Base-by-base conservation (phyloP, 257 asterid species). In the Apocynum venetum region DNA sequence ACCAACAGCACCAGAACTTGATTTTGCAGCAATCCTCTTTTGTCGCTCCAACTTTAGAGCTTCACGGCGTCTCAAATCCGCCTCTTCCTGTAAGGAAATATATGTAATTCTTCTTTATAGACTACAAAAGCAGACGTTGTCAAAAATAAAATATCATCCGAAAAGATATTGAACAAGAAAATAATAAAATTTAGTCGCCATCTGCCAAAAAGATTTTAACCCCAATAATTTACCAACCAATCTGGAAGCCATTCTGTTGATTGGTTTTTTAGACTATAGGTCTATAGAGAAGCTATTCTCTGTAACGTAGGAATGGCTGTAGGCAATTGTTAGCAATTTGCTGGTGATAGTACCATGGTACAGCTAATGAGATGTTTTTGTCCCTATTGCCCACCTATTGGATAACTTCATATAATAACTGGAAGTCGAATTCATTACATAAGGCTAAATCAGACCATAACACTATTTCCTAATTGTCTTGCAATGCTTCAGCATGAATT, bases 21-120 rank as follows among this genome's bases (percentile, higher is more conserved):
- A 89, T 88, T 91, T 88, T 61, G 95, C 87, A 71, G 94, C 93
- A 78, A 90, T 93, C 83, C 98, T 89, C 87, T 85, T 92, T 85
- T 92, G 97, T 81, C 98, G 87, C 85, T 90, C 93, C 82, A 82
- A 79, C 86, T 90, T 93, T 73, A 93, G 76, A 78, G 94, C 89
- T 89, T 92, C 98, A 56, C 92, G 87, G 76, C 97, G 88, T 85
- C 83, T 90, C 51, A 78, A 77, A 76, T 92, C 93, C 61, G 83
- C 96, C 75, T 85, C 97, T 71, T 93, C 98, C 98, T 93, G 96
- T 73, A 74, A 84, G 72, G 73, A 72, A 63, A 72, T 53, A 53
- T 48, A 47, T 19, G 46, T 61, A 60, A 61, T 61, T 20, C 4
- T 63, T 67, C 51, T 40, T 67, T 44, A 67, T 15, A 17, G 36